Base-by-base conservation (phyloP, 1,284 basidiomycete species). In the Tetrapyrgos nigripes region DNA sequence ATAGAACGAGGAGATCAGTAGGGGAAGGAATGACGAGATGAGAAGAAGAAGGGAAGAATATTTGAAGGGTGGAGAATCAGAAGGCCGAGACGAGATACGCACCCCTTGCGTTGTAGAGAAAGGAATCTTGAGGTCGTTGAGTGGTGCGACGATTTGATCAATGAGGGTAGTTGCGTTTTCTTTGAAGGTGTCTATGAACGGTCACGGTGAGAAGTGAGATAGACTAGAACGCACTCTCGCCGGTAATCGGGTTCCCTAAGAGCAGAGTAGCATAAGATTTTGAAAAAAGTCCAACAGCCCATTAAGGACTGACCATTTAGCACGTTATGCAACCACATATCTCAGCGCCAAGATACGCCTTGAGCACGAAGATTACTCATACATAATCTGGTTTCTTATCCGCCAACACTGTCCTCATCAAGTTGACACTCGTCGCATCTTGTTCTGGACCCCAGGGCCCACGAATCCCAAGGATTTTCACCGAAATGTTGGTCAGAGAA, bases 401-500 rank as follows among this genome's bases (percentile, higher is more conserved):
- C 0, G 70, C 64, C 26, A 89, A 66, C 10, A 89, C 76, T 0
- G 64, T 74, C 26, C 78, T 76, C 83, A 88, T 85, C 58, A 89
- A 64, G 17, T 67, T 67, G 1, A 75, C 76, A 55, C 85, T 87
- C 44, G 87, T 84, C 24, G 76, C 68, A 61, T 89, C 87, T 63
- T 89, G 86, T 62, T 80, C 70, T 19, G 83, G 85, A 0, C 87
- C 87, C 85, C n/a, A n/a, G n/a, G n/a, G n/a, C n/a, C n/a, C 86
- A 87, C 9, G 60, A 69, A 53, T 87, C 86, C 84, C 85, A 87
- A 6, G 86, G 85, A 64, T 88, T 87, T 69, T 88, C 87, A 23
- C 87, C 88, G 59, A 79, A 89, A 65, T 89, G 88, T 29, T 88
- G 67, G 64, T 89, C 88, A 3, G 86, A 87, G 67, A 89, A 88